Base-by-base conservation (phyloP, 345 rosid genomes). In the Eucalyptus virginea region DNA sequence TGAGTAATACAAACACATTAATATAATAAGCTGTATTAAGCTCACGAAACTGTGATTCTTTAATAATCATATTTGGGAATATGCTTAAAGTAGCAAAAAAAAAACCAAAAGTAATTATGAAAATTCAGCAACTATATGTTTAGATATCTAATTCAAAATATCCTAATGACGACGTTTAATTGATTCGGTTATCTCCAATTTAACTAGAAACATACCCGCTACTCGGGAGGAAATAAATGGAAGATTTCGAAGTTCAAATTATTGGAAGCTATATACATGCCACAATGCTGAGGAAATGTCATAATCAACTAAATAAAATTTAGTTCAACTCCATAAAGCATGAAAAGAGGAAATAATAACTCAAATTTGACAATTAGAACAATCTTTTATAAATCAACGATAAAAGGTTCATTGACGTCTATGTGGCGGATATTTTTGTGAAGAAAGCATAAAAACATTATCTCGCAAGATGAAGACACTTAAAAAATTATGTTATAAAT, bases 311-410 rank as follows among this genome's bases (percentile, higher is more conserved):
- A 28, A 60, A 56, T 23, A 56, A 56, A 56, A 56, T 56, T 24
- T 28, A 60, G 32, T 28, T 28, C 67, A 28, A 60, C 67, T 60
- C 32, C 32, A 26, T 60, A 28, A 28, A 56, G 3, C 60, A 56
- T 1, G n/a, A 60, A 4, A 24, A 4, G 2, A 58, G 3, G 2
- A 11, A 0, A 28, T 60, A 60, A 60, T 1, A 60, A 12, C 2
- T 60, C 16, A 60, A 28, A 1, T 60, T 60, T 1, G 69, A 60
- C 32, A 60, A 60, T 60, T 60, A 28, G 69, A 28, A 60, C 8
- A 28, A 60, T 60, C 2, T 60, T 60, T 60, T 60, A 11, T 28
- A 28, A 26, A 60, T 24, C 65, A 26, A 58, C 15, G 15, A 60
- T 12, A 60, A 60, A 12, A 28, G 69, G 69, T 28, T 60, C 69